Percentiles rank a stretch among this genome's conserved stretches.
Evolutionary conservation across 2,329 filamentous ascomycete species (phyloP).

Genomic region (Cucurbitaria berberidis): DNA sequence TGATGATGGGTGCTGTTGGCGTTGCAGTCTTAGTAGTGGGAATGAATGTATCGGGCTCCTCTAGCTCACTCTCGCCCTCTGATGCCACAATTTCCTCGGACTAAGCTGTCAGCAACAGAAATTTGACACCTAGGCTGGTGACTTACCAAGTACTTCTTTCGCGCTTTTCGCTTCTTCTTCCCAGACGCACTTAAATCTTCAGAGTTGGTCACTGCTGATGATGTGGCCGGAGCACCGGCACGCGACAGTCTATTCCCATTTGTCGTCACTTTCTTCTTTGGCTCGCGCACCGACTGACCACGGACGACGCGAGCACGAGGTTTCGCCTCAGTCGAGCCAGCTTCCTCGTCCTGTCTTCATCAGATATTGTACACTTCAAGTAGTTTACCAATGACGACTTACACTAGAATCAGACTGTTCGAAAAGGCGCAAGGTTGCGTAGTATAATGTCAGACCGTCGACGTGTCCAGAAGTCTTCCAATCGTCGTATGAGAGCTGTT

Average conservation of each 20-base stretch:
- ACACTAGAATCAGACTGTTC: conserved; percentile 39
- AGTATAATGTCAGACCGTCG: conserved; percentile 39
- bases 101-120: conserved; percentile 24
- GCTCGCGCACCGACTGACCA: conserved; percentile 26
- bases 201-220: conserved; percentile 20
- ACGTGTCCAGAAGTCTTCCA: conserved; percentile 38
- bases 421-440: conserved; percentile 37
- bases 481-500: conserved; percentile 37
- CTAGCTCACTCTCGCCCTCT: conserved; percentile 29
- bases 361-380: conserved; percentile 12
- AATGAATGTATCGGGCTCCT: conserved; percentile 16
- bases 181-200: conserved; percentile 28
- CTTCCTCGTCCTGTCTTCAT: conserved; percentile 37
- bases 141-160: conserved; percentile 39
- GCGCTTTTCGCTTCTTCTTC: conserved; percentile 38
- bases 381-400: conserved; percentile 13
- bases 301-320: conserved; percentile 26
- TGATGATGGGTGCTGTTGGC: conserved; percentile 14
- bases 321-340: conserved; percentile 18
- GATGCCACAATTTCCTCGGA: conserved; percentile 41
- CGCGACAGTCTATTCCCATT: conserved; percentile 32
- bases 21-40: conserved; percentile 12
- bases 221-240: conserved; percentile 20
- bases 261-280: conserved; percentile 33
- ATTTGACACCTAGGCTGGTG: not conserved